A percentile compares a stretch with the other conserved stretches of the same genome.
These are phyloP conservation scores for Boletus tylopilopsis DNA, from an alignment of 768 basidiomycete species.

Conservation along the genomic window DNA sequence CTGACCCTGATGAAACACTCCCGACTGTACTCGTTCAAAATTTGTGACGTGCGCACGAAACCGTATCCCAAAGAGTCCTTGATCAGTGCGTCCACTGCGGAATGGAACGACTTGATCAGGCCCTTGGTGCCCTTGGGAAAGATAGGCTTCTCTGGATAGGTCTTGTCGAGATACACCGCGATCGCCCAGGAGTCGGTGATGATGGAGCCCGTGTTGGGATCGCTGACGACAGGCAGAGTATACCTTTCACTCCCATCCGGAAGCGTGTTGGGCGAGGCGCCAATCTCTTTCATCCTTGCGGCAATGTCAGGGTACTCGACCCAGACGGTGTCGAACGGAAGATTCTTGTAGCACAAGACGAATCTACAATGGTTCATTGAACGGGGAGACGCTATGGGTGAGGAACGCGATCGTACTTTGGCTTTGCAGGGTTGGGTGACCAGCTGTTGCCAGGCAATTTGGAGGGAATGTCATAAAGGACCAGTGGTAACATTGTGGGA, in stretches of 20 bases:
- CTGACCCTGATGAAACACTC: slow-evolving; percentile 38
- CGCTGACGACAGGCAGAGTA: slow-evolving; percentile 34
- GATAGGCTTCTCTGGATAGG: slow-evolving; percentile 31
- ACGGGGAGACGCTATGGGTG: background rate
- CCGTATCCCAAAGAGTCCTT: slow-evolving; percentile 8
- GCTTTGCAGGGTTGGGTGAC: slow-evolving; percentile 38
- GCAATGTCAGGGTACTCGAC: slow-evolving; percentile 33
- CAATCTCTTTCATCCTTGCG: slow-evolving; percentile 22
- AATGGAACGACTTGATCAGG: slow-evolving; percentile 22
- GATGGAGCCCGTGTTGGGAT: slow-evolving; percentile 27
- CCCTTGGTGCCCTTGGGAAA: slow-evolving; percentile 22
- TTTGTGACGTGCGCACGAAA: slow-evolving; percentile 21
- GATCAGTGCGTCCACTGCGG: background rate
- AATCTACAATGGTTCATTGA: slow-evolving; percentile 20
- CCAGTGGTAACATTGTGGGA: slow-evolving; percentile 23
- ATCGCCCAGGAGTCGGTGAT: slow-evolving; percentile 32
- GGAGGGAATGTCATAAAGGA: slow-evolving; percentile 37
- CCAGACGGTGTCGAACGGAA: slow-evolving; percentile 34
- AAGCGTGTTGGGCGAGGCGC: slow-evolving; percentile 19
- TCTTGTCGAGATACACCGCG: slow-evolving; percentile 34
- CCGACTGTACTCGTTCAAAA: slow-evolving; percentile 33
- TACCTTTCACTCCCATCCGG: slow-evolving; percentile 21
- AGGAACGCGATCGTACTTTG: slow-evolving; percentile 35
- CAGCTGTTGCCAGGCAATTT: slow-evolving; percentile 28
- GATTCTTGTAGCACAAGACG: slow-evolving; percentile 29